Conservation (phyloP, 2,329 filamentous ascomycete species). For the Colletotrichum gigasporum region DNA sequence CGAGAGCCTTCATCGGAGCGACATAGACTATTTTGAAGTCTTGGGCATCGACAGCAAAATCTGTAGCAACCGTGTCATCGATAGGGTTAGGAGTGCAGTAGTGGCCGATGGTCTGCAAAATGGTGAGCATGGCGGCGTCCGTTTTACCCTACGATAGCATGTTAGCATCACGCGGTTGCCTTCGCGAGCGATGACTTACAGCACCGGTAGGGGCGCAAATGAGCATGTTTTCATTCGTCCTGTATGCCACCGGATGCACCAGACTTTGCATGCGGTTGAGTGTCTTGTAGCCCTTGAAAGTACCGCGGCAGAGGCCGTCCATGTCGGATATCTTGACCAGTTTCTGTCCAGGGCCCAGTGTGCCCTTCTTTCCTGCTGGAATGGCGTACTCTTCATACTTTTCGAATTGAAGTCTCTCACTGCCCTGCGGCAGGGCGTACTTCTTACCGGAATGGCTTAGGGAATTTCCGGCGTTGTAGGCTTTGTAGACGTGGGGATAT, state of each 20-base stretch:
- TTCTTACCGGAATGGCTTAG: constrained; percentile 82
- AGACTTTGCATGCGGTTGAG: constrained; percentile 99
- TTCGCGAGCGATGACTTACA: constrained; percentile 50
- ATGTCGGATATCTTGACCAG: constrained; percentile 83
- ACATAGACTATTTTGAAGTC: constrained; percentile 99
- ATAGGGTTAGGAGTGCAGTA: constrained; percentile 83
- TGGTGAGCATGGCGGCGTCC: constrained; percentile 96
- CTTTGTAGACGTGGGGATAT: constrained; percentile 94
- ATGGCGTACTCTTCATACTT: constrained; percentile 92
- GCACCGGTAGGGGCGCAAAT: constrained; percentile 98
- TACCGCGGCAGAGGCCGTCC: constrained; percentile 89
- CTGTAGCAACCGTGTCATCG: constrained; percentile 75
- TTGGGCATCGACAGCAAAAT: constrained; percentile 84
- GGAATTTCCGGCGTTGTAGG: constrained; percentile 85
- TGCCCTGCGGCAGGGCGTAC: constrained; percentile 83
- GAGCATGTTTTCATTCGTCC: constrained; percentile 97
- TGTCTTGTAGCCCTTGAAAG: constrained; percentile 92
- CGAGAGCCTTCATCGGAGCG: constrained; percentile 97
- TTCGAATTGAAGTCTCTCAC: constrained; percentile 72
- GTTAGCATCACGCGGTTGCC: constrained; percentile 23
- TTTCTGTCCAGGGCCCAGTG: constrained; percentile 75
- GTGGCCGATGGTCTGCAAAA: constrained; percentile 89
- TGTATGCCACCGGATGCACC: constrained; percentile 94
- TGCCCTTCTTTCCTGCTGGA: constrained; percentile 83
- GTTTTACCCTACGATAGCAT: constrained; percentile 78